Evolutionary conservation across 2,329 filamentous ascomycete genomes (phyloP), one percentile per base, ranked within the genome.

Genomic region (Fusarium sulawesiense): DNA sequence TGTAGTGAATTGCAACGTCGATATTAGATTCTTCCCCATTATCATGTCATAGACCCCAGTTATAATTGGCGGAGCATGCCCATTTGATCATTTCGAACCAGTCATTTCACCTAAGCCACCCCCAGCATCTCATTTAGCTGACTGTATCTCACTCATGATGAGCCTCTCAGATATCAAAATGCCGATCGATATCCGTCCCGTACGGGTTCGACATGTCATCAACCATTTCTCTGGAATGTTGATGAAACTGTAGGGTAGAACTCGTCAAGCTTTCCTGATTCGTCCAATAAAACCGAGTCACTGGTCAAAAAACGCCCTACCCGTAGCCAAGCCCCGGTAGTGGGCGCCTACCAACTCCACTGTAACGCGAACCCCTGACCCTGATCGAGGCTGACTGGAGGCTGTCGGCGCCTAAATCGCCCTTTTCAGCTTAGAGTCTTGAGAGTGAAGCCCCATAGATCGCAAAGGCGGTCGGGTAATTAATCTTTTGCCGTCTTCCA

Each of bases 251-350:
- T 23, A 44, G 59, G 59, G 56, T 62, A 62, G 20, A n/a, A 8
- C 8, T 6, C 1, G 11, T 14, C 11, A 23, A 41, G 8, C 10
- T 23, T 49, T 21, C 20, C 44, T 50, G 34, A 60, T 27, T 60
- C 21, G 21, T 23, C 10, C 34, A n/a, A 48, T 27, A 16, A 6
- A 29, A 20, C 23, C 44, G 25, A 13, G 18, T n/a, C 21, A 51
- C 13, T 34, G 49, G 61, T 42, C 23, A 29, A 42, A 48, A 16
- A 60, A 44, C 41, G 62, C 61, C 54, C 23, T 60, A 65, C 61
- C 62, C 62, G 62, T 32, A 60, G 46, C 62, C 46, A 60, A 54
- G 47, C 13, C 34, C 34, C 25, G 14, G 41, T n/a, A 46, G 25
- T 65, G 61, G 54, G 10, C 23, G 25, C 34, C 30, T 18, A 21